Conservation (phyloP, 2,329 filamentous ascomycete genomes). For the Drechslerella coelobrocha region DNA sequence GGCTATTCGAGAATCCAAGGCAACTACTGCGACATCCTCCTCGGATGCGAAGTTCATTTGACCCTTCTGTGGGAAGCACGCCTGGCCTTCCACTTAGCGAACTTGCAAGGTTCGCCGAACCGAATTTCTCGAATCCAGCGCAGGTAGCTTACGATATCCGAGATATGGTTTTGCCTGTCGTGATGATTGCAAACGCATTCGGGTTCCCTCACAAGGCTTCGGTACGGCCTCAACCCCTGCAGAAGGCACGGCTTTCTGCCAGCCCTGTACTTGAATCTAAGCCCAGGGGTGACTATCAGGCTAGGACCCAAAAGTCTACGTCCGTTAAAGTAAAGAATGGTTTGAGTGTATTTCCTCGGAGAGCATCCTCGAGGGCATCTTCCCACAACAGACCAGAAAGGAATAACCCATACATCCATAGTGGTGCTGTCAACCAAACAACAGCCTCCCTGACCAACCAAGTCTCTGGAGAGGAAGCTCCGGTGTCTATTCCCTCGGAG, state of each 20-base stretch:
- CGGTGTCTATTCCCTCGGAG: constrained; percentile 19
- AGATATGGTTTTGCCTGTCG: constrained; percentile 44
- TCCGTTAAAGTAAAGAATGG: constrained; percentile 21
- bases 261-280: neutral
- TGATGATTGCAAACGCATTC: constrained; percentile 39
- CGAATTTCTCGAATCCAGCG: constrained; percentile 28
- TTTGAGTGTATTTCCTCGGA: constrained; percentile 25
- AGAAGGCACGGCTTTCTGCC: neutral
- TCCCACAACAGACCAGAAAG: constrained; percentile 19
- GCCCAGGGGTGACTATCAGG: constrained; percentile 7
- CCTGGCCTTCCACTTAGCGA: constrained; percentile 27
- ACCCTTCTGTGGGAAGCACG: neutral
- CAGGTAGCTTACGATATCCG: constrained; percentile 34
- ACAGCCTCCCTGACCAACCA: constrained; percentile 18
- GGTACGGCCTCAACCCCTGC: constrained; percentile 6
- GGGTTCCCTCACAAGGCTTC: constrained; percentile 36
- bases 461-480: constrained; percentile 12
- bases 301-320: neutral
- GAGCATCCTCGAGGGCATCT: constrained; percentile 12
- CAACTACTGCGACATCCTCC: constrained; percentile 5
- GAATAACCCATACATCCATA: constrained; percentile 35
- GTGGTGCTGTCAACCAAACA: neutral
- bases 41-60: constrained; percentile 12
- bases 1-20: constrained; percentile 46
- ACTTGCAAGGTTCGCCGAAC: constrained; percentile 34